Conservation (phyloP, 1,139 yeast genomes). For the Barnettozyma hawaiiensis region DNA sequence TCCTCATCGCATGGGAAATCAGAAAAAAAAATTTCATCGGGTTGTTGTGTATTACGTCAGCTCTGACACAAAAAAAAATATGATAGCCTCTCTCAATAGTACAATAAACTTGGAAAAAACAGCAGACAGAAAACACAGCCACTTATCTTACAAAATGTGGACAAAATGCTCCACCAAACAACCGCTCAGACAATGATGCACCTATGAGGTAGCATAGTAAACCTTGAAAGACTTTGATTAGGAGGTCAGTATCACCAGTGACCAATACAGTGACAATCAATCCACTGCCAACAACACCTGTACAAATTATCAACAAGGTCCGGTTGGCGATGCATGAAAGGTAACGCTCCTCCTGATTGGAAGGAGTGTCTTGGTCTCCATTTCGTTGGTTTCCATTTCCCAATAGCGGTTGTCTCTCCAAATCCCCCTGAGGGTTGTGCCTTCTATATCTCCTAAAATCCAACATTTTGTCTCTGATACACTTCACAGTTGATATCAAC, state of each 20-base stretch:
- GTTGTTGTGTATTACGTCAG: constrained; percentile 1
- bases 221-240: constrained; percentile 14
- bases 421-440: constrained; percentile 4
- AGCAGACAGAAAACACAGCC: not conserved
- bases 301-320: constrained; percentile 3
- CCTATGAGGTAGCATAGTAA: constrained; percentile 20
- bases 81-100: not conserved
- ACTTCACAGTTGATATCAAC: not conserved
- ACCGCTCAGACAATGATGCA: not conserved
- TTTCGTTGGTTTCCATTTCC: not conserved
- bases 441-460: constrained; percentile 2
- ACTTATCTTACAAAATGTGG: constrained; percentile 5
- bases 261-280: constrained; percentile 8
- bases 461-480: not conserved
- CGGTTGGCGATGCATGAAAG: constrained; percentile 5
- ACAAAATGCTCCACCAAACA: constrained; percentile 19
- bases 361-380: not conserved
- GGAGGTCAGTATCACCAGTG: constrained; percentile 18
- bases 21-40: constrained; percentile 5
- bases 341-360: not conserved
- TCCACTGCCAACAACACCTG: constrained; percentile 2
- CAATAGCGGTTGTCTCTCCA: constrained; percentile 21
- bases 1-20: not conserved
- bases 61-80: not conserved
- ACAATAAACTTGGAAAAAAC: not conserved